These are phyloP conservation scores for Hypoxylon sp. DNA, from an alignment of 2,329 filamentous ascomycete species.

Conservation along the genomic window DNA sequence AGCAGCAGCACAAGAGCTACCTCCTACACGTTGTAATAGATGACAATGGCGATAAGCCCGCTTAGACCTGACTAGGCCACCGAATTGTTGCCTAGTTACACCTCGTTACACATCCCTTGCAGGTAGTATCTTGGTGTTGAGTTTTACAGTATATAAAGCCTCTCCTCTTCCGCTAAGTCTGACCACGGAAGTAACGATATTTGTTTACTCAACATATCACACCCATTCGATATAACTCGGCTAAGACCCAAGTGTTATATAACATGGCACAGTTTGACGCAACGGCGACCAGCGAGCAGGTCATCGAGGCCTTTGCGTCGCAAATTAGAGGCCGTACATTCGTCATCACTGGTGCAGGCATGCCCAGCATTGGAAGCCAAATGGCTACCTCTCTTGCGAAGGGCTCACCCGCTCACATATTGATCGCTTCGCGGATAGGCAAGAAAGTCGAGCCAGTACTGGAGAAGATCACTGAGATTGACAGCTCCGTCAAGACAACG, in stretches of 20 bases:
- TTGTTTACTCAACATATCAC: too few relatives aligned
- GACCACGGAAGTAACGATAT: too few relatives aligned
- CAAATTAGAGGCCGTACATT: constrained; percentile 47
- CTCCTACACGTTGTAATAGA: background rate
- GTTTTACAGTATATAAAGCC: too few relatives aligned
- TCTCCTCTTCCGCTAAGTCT: too few relatives aligned
- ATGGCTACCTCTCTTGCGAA: constrained; percentile 45
- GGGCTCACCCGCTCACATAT: constrained; percentile 44
- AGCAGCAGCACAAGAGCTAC: background rate
- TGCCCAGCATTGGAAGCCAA: constrained; percentile 46
- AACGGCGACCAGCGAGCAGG: constrained; percentile 47
- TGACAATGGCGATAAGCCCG: too few relatives aligned
- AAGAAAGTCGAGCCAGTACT: constrained; percentile 47
- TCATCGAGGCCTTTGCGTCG: constrained; percentile 45
- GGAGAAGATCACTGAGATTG: constrained; percentile 37
- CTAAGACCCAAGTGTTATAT: too few relatives aligned
- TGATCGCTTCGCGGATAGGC: constrained; percentile 48
- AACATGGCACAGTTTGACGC: constrained; percentile 44
- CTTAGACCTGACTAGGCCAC: too few relatives aligned
- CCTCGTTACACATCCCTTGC: too few relatives aligned
- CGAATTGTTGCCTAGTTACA: too few relatives aligned
- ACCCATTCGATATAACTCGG: too few relatives aligned
- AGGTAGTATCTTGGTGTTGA: too few relatives aligned
- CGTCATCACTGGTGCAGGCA: constrained; percentile 46
- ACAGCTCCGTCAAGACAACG: constrained; percentile 44